Conservation (phyloP, 495 filamentous ascomycete genomes). For the Hypoxylon lienhwacheense region DNA sequence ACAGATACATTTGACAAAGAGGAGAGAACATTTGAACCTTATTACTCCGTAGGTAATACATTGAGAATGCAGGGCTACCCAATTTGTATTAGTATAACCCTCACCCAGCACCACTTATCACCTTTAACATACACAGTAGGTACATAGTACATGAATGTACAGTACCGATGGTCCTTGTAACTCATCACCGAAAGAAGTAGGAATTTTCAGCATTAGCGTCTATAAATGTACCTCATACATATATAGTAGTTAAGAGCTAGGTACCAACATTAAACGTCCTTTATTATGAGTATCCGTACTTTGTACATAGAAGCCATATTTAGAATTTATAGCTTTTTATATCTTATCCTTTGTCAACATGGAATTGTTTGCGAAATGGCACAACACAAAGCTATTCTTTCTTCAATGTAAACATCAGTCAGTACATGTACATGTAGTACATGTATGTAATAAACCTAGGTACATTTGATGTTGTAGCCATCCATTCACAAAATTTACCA, state of each 20-base stretch:
- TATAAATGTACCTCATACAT: no score
- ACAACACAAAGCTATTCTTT: constrained; percentile 4
- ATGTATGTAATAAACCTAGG: background rate
- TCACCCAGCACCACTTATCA: constrained; percentile 19
- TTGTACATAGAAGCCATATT: background rate
- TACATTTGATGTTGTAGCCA: constrained; percentile 3
- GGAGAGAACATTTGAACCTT: background rate
- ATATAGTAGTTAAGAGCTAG: no score
- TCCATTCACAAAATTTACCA: constrained; percentile 26
- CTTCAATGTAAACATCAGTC: background rate
- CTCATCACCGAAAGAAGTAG: constrained; percentile 15
- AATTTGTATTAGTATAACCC: constrained; percentile 15
- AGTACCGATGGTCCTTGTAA: constrained; percentile 9
- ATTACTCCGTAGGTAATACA: no score
- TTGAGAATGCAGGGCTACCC: no score
- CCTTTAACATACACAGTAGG: no score
- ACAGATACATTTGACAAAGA: constrained; percentile 20
- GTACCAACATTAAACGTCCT: no score
- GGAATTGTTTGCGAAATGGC: no score
- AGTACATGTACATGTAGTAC: no score
- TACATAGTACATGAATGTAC: no score
- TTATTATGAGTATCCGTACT: no score
- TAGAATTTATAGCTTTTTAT: no score
- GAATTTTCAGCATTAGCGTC: constrained; percentile 9
- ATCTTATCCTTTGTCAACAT: no score